Evolutionary conservation across 2,329 filamentous ascomycete species (phyloP), one percentile per base, ranked within the genome.

Genomic region (Epichloe bromicola): DNA sequence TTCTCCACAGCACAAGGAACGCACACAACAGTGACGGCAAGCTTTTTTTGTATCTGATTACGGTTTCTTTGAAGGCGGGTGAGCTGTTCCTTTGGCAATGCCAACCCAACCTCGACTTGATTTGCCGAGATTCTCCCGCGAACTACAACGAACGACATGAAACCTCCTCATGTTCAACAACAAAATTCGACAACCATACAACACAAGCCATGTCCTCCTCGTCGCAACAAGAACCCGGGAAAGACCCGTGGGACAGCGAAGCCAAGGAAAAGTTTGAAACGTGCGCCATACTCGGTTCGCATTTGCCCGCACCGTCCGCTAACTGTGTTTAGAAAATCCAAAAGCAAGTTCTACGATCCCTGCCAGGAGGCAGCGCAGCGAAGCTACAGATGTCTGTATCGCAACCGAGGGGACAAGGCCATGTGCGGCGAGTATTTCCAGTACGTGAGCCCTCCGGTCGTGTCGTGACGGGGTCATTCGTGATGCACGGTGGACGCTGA

Each of bases 341-440:
- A 84, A 62, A 95, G 89, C 74, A 83, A 96, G 65, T 97, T 85
- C 70, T 88, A 87, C 66, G 93, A 98, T 61, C 93, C 93, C 2
- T 98, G 93, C 68, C 91, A 97, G 66, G 91, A 95, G 61, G 88
- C 88, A 5, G 91, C 93, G 7, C 74, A 85, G 58, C 79, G 79
- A 63, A 96, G 90, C 68, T 83, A 96, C 59, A 83, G 81, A 65
- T 98, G 93, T 63, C 71, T 98, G 63, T 84, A 89, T 64, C 80
- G 93, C 20, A 98, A 98, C 65, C 83, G 78, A 20, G 90, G 87
- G 14, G 88, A 97, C 64, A 79, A 83, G 57, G 74, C 83, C n/a
- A 86, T 97, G 85, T 98, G 93, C 65, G 76, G 78, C 57, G 91
- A 97, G 67, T 97, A 94, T 65, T 97, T 98, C 64, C 88, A 96